These are phyloP conservation scores for Juncus inflexus DNA, from an alignment of 176 grass and related monocot species.

Conservation along the genomic window DNA sequence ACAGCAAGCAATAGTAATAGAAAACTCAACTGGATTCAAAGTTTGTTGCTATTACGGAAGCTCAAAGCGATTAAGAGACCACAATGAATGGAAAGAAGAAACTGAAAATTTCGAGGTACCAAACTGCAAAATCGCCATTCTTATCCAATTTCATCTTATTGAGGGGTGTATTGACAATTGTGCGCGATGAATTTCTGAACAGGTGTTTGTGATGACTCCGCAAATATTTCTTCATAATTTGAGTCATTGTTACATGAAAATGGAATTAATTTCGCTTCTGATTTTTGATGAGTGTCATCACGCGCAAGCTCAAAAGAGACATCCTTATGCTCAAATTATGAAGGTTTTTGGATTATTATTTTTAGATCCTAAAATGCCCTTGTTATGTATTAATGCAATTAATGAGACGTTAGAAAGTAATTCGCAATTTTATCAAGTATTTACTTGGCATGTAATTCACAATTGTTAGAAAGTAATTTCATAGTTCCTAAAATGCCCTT, in stretches of 20 bases:
- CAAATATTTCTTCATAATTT: conserved; percentile 81
- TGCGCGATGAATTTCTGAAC: conserved; percentile 25
- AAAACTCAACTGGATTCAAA: conserved; percentile 77
- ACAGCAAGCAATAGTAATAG: conserved; percentile 90
- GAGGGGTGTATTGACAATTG: conserved; percentile 16
- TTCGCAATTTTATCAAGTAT: conserved; percentile 15
- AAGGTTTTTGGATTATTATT: conserved; percentile 38
- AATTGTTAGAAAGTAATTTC: background rate
- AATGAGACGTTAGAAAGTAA: conserved; percentile 3
- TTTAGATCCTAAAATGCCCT: conserved; percentile 6
- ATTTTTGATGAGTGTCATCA: conserved; percentile 98
- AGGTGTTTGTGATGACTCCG: conserved; percentile 96
- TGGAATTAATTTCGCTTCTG: conserved; percentile 64
- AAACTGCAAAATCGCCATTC: background rate
- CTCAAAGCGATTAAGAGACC: conserved; percentile 53
- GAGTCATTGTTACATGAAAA: conserved; percentile 83
- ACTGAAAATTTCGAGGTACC: conserved; percentile 55
- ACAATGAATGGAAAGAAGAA: conserved; percentile 65
- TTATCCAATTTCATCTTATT: conserved; percentile 5
- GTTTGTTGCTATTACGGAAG: conserved; percentile 55
- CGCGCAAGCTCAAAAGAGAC: conserved; percentile 62
- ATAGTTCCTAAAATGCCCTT: conserved; percentile 1
- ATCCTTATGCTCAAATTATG: conserved; percentile 95
- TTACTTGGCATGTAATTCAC: background rate
- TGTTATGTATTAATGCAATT: background rate